A percentile compares a stretch with the other conserved stretches of the same genome.
Evolutionary conservation across 192 early-diverging fungal species (phyloP).

Genomic region (Coemansia umbellata): DNA sequence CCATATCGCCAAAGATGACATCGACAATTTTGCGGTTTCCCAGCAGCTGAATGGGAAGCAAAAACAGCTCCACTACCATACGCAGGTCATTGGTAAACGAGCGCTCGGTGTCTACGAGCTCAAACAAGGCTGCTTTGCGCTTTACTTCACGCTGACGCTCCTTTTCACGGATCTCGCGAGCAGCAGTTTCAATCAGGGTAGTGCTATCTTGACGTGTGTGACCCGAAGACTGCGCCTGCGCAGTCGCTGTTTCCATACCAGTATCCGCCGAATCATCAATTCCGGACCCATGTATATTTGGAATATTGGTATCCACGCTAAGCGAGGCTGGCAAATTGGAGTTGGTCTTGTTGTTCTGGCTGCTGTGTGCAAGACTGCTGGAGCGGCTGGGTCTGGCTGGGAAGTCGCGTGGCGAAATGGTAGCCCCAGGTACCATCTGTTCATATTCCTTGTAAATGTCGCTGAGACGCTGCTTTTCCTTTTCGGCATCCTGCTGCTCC

Average conservation of each 20-base stretch:
- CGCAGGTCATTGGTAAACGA: conserved; percentile 44
- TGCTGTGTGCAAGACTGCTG: conserved; percentile 32
- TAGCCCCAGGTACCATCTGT: conserved; percentile 8
- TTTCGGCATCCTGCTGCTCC: conserved; percentile 13
- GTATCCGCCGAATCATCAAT: neutral
- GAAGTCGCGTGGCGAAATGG: conserved; percentile 6
- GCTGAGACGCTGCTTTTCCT: conserved; percentile 33
- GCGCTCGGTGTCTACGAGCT: conserved; percentile 46
- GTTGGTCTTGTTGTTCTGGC: neutral
- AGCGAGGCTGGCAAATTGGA: conserved; percentile 3
- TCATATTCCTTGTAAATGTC: conserved; percentile 35
- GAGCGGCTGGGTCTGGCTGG: conserved; percentile 25
- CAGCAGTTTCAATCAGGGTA: conserved; percentile 1
- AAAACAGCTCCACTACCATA: conserved; percentile 50
- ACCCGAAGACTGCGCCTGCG: neutral
- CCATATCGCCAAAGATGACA: conserved; percentile 50
- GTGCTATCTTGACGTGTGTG: conserved; percentile 5
- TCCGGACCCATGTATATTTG: neutral
- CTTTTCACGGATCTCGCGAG: conserved; percentile 17
- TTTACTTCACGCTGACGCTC: conserved; percentile 41
- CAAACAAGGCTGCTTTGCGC: conserved; percentile 49
- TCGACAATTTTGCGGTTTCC: conserved; percentile 50
- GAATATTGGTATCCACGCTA: conserved; percentile 29
- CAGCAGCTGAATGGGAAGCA: conserved; percentile 44
- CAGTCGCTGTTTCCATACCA: neutral